These are phyloP conservation scores for Syzygium grande DNA, from an alignment of 345 rosid species.

Conservation along the genomic window DNA sequence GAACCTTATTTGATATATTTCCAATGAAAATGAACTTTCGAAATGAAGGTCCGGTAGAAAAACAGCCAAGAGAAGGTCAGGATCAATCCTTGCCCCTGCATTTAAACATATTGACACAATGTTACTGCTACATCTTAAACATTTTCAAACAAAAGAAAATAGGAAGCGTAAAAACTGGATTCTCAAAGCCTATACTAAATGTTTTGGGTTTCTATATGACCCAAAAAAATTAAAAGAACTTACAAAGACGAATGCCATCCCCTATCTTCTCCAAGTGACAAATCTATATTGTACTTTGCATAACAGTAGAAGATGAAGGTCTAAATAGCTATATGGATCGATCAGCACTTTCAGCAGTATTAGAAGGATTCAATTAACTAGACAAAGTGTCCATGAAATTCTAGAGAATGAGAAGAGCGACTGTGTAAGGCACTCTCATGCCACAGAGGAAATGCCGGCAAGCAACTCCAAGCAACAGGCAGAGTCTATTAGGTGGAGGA, in stretches of 20 bases:
- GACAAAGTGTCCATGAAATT: too few relatives aligned
- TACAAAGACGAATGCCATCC: conserved; percentile 81
- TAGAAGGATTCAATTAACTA: too few relatives aligned
- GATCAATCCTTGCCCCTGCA: conserved; percentile 79
- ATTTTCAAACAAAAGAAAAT: not conserved
- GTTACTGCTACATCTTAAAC: not conserved
- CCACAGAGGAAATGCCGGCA: too few relatives aligned
- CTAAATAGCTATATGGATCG: too few relatives aligned
- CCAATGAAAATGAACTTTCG: conserved; percentile 92
- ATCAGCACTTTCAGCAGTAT: too few relatives aligned
- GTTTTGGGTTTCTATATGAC: not conserved
- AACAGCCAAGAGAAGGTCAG: conserved; percentile 77
- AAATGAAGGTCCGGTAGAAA: conserved; percentile 96
- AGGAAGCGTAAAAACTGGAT: not conserved
- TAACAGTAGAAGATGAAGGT: not conserved
- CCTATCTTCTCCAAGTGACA: conserved; percentile 75
- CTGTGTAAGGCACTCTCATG: too few relatives aligned
- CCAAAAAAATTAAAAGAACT: conserved; percentile 14
- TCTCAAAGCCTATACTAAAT: not conserved
- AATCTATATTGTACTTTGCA: conserved; percentile 69
- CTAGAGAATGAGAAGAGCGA: too few relatives aligned
- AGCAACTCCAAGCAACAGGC: too few relatives aligned
- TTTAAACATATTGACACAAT: not conserved
- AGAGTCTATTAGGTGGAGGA: too few relatives aligned
- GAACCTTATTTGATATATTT: conserved; percentile 77